These are phyloP conservation scores for Corylus heterophylla DNA, from an alignment of 306 rosid genomes.

Conservation along the genomic window DNA sequence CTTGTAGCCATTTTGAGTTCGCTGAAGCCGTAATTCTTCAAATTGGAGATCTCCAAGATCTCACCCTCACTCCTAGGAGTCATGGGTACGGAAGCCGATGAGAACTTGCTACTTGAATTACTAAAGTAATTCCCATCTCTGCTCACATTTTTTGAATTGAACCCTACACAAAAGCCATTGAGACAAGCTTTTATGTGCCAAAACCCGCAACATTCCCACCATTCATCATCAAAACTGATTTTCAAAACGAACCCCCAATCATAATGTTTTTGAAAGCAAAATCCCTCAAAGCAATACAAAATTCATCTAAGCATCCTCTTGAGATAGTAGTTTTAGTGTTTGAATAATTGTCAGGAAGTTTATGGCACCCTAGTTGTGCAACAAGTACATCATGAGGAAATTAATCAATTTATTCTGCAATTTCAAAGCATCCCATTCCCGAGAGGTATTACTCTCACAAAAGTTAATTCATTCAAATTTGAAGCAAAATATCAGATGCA, in stretches of 20 bases:
- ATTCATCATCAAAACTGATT: conserved; percentile 12
- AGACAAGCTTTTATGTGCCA: conserved; percentile 16
- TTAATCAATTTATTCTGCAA: background rate
- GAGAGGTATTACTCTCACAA: background rate
- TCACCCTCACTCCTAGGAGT: conserved; percentile 86
- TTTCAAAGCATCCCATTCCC: background rate
- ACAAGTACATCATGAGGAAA: background rate
- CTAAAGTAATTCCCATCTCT: conserved; percentile 47
- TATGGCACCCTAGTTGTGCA: background rate
- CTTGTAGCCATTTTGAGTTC: conserved; percentile 77
- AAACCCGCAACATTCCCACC: conserved; percentile 11
- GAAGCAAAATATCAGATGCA: background rate
- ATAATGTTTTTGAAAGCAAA: conserved; percentile 2
- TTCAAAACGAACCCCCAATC: conserved; percentile 16
- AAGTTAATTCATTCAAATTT: background rate
- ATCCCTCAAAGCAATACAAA: conserved; percentile 3
- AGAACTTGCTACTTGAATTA: conserved; percentile 57
- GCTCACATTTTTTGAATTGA: conserved; percentile 63
- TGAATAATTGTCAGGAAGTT: background rate
- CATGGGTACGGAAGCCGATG: conserved; percentile 54
- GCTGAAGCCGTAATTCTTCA: conserved; percentile 63
- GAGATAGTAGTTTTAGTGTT: background rate
- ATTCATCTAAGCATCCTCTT: background rate
- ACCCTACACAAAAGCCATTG: conserved; percentile 47
- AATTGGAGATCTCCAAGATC: conserved; percentile 66